Conservation (phyloP, 768 basidiomycete genomes). For the Dentipellis sp. region DNA sequence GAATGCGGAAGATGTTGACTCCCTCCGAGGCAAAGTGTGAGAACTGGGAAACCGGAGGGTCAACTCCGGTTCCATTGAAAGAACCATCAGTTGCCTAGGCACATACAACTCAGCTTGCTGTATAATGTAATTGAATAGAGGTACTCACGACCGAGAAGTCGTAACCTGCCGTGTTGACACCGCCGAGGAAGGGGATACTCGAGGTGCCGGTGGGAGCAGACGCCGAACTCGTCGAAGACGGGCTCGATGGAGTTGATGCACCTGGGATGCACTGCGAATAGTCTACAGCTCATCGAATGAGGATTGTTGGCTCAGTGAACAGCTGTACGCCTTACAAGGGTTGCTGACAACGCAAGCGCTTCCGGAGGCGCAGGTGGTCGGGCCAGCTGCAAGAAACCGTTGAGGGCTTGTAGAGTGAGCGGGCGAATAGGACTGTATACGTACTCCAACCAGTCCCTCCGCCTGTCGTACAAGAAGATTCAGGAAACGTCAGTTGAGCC, state of each 20-base stretch:
- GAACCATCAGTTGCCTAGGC: conserved; percentile 33
- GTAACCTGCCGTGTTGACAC: conserved; percentile 38
- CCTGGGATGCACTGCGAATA: conserved; percentile 25
- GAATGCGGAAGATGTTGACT: conserved; percentile 38
- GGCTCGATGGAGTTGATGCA: conserved; percentile 9
- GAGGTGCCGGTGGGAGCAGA: conserved; percentile 12
- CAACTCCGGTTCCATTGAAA: conserved; percentile 27
- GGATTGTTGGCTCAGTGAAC: neutral
- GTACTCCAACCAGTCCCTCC: conserved; percentile 21
- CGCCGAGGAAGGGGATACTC: conserved; percentile 30
- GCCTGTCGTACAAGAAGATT: neutral
- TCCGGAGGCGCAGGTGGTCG: conserved; percentile 21
- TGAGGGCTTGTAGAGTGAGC: too few relatives aligned
- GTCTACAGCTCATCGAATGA: conserved; percentile 10
- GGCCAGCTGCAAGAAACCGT: conserved; percentile 12
- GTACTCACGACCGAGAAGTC: conserved; percentile 33
- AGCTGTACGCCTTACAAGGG: conserved; percentile 14
- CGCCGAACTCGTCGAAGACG: conserved; percentile 2
- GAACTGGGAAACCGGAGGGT: conserved; percentile 36
- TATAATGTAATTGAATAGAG: too few relatives aligned
- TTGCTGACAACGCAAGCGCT: conserved; percentile 19
- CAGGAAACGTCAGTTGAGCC: neutral
- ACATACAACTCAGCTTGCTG: neutral
- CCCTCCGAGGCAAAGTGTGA: conserved; percentile 39
- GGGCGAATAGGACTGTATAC: neutral